A percentile compares a stretch with the other conserved stretches of the same genome.
phyloP scores from a whole-genome alignment of 768 basidiomycete species.

The Paxillus rubicundulus region DNA sequence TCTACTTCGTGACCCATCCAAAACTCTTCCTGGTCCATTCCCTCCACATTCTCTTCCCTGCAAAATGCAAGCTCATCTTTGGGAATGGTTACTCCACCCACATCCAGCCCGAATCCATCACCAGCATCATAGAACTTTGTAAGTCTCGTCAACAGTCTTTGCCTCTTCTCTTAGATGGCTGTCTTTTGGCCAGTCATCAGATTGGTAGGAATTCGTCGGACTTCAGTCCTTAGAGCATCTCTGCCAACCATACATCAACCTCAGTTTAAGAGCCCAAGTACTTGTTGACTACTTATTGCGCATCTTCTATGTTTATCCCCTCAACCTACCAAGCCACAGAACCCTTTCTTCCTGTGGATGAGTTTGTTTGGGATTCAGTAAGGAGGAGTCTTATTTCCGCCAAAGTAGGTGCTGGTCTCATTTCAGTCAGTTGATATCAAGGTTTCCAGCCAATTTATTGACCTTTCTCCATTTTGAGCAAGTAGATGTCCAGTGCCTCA shows the following conservation, averaged over 20 bases:
- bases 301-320: constrained; percentile 5
- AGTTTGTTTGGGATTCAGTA: not conserved
- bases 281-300: not conserved
- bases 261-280: not conserved
- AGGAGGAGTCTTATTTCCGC: not conserved
- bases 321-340: constrained; percentile 1
- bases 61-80: too few relatives aligned
- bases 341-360: not conserved
- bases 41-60: too few relatives aligned
- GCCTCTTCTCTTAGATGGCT: too few relatives aligned
- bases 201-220: too few relatives aligned
- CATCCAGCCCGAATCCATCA: too few relatives aligned
- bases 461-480: constrained; percentile 4
- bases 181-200: too few relatives aligned
- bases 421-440: too few relatives aligned
- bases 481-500: not conserved
- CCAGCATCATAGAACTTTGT: too few relatives aligned
- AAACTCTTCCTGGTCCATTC: too few relatives aligned
- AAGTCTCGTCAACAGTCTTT: too few relatives aligned
- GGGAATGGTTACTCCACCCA: too few relatives aligned
- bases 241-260: not conserved
- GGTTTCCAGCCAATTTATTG: not conserved
- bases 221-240: not conserved
- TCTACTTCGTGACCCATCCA: too few relatives aligned
- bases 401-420: constrained; percentile 1